Conservation (phyloP, 805 yeast species). For the Candida mattraensis region DNA sequence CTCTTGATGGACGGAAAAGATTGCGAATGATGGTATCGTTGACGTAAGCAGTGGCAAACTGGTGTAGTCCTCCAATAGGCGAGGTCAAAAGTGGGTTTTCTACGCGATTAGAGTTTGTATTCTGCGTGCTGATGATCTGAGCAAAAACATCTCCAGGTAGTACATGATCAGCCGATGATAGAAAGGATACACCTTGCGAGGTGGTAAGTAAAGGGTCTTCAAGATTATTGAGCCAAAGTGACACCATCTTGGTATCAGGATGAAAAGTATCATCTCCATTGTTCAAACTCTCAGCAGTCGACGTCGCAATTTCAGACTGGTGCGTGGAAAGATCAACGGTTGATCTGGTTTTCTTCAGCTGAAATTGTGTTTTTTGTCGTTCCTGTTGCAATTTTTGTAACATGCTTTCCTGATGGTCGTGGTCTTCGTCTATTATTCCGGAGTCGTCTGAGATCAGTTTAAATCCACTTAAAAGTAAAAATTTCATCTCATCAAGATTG, state of each 20-base stretch:
- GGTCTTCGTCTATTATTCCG: constrained; percentile 24
- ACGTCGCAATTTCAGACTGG: no score
- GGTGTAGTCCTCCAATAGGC: constrained; percentile 44
- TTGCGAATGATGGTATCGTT: constrained; percentile 20
- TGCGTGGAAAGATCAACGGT: constrained; percentile 11
- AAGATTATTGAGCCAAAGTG: constrained; percentile 33
- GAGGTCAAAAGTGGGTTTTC: constrained; percentile 35
- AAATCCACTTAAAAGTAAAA: constrained; percentile 45
- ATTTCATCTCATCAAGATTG: constrained; percentile 52
- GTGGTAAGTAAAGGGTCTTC: constrained; percentile 25
- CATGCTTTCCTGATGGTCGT: constrained; percentile 8
- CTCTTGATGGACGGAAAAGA: constrained; percentile 19
- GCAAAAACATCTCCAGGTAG: constrained; percentile 19
- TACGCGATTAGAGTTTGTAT: background rate
- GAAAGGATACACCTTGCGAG: constrained; percentile 22
- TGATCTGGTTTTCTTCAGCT: constrained; percentile 16
- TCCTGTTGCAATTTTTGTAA: constrained; percentile 5
- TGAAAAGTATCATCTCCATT: constrained; percentile 21
- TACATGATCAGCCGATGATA: constrained; percentile 11
- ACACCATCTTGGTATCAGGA: constrained; percentile 30
- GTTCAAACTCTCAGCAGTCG: constrained; percentile 2
- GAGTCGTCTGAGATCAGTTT: constrained; percentile 36
- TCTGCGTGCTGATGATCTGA: constrained; percentile 13
- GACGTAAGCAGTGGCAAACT: constrained; percentile 34
- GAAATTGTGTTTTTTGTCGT: constrained; percentile 8